These are phyloP conservation scores for Botrytis deweyae DNA, from an alignment of 2,329 filamentous ascomycete species.

Conservation along the genomic window DNA sequence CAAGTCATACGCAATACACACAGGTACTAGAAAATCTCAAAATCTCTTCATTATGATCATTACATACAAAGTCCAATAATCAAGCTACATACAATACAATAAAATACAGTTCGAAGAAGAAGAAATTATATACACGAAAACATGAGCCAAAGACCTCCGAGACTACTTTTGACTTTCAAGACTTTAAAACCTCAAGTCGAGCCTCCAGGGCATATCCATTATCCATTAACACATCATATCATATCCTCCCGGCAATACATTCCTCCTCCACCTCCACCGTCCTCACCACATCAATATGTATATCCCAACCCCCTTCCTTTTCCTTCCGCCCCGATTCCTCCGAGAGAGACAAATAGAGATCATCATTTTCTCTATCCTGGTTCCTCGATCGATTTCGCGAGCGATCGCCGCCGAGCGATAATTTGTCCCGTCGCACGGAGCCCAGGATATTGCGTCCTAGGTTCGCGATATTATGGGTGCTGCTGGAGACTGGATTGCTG, in stretches of 20 bases:
- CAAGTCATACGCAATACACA: background rate
- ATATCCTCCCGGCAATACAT: background rate
- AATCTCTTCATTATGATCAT: background rate
- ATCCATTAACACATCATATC: background rate
- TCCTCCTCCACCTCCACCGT: constrained; percentile 3
- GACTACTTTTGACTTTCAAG: background rate
- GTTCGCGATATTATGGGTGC: background rate
- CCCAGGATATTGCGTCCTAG: background rate
- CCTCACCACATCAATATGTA: constrained; percentile 7
- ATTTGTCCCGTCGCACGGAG: background rate
- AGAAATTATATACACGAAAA: background rate
- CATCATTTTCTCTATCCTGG: background rate
- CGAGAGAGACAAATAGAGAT: background rate
- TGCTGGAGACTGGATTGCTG: background rate
- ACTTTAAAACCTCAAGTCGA: background rate
- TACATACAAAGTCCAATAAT: constrained; percentile 1
- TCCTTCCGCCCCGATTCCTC: background rate
- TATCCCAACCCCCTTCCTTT: background rate
- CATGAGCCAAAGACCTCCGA: background rate
- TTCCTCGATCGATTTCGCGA: background rate
- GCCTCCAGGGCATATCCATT: background rate
- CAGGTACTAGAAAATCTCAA: background rate
- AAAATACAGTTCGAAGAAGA: background rate
- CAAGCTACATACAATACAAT: background rate
- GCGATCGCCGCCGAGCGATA: background rate